phyloP scores from a whole-genome alignment of 2,329 filamentous ascomycete species.

The Aspergillus pseudotamarii region DNA sequence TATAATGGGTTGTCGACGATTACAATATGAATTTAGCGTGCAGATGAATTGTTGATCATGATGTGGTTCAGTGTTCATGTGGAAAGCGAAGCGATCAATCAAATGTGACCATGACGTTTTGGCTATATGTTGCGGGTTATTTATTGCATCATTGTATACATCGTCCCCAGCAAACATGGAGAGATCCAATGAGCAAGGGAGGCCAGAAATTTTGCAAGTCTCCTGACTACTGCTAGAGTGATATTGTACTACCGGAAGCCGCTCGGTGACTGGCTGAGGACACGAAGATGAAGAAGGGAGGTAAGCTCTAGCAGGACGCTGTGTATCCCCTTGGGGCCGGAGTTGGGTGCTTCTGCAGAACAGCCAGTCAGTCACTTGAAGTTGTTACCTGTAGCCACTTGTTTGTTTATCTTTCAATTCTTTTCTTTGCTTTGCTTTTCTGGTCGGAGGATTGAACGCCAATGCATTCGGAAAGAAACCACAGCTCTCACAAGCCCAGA shows the following conservation, averaged over 20 bases:
- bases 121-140: not conserved
- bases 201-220: not conserved
- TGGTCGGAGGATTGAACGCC: not conserved
- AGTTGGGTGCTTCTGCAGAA: conserved; percentile 8
- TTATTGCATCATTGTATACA: conserved; percentile 1
- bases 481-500: not conserved
- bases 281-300: not conserved
- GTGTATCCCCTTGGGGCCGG: conserved; percentile 6
- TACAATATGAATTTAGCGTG: not conserved
- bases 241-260: not conserved
- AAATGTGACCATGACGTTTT: not conserved
- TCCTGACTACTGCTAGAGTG: not conserved
- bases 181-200: not conserved
- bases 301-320: not conserved
- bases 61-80: not conserved
- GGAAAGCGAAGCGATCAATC: conserved; percentile 3
- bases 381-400: not conserved
- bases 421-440: not conserved
- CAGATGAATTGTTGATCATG: not conserved
- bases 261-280: not conserved
- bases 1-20: not conserved
- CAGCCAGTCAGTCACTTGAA: not conserved
- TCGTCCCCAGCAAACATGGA: not conserved
- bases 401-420: not conserved
- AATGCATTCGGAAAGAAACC: not conserved